Base-by-base conservation (phyloP, 208 protist species). In the Leishmania amazonensis region DNA sequence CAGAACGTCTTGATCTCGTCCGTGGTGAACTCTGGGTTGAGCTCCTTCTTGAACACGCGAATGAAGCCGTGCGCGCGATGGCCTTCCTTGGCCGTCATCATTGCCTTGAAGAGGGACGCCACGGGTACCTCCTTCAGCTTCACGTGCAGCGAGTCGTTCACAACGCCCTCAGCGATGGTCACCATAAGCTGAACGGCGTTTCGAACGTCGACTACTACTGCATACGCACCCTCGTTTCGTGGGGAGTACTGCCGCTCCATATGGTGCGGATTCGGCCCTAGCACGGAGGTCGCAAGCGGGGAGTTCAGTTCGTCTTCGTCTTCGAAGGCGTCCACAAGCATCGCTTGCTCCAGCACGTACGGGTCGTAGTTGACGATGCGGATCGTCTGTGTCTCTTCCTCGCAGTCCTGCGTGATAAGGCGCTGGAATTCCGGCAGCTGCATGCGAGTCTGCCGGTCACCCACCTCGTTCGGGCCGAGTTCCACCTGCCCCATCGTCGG, bases 361-460 rank as follows among this genome's bases (percentile, higher is more conserved):
- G 95, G 95, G 72, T 98, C 95, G 81, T 94, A 98, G 86, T 96
- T 95, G 53, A 98, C 93, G 74, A 98, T 95, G 71, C 92, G 91
- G 65, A 97, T 94, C 31, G 90, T 86, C 58, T 95, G 84, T 51
- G 86, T 91, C 80, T 94, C 91, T 67, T 95, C 91, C 80, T 96
- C 91, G 83, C 89, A 94, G 78, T 98, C 95, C 57, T 93, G 86
- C 79, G 89, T 93, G 75, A 98, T 90, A 45, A 87, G 78, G 71
- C 89, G 91, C 45, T 88, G 87, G 73, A 98, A 97, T 79, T 96
- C 92, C 3, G 92, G 91, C 45, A 98, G 83, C 83, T 96, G 91
- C 89, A 96, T 92, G 78, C 92, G 89, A 35, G 88, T 92, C 87
- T 96, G 93, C 38, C 95, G 89, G 78, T 96, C 93, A 40, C 95